Conservation (phyloP, 495 filamentous ascomycete genomes). For the Lophiostoma macrostomum region DNA sequence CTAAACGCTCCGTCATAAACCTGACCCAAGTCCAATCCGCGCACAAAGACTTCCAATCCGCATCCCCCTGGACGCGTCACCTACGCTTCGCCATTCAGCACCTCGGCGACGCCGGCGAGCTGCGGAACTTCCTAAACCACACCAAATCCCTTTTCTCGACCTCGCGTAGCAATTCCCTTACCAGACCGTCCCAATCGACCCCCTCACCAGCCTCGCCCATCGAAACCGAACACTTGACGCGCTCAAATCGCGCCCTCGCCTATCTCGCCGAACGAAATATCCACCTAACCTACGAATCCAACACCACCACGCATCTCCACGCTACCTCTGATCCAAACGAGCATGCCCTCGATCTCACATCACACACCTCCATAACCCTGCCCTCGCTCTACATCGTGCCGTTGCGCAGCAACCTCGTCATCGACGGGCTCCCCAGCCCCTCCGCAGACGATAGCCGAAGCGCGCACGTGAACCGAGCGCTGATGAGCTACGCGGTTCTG, state of each 20-base stretch:
- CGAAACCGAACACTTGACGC: neutral
- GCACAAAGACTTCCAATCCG: neutral
- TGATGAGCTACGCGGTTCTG: neutral
- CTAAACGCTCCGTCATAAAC: too few species aligned
- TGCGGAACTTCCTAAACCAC: too few species aligned
- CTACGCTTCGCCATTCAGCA: neutral
- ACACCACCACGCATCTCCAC: neutral
- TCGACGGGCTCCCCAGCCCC: too few species aligned
- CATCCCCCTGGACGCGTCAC: neutral
- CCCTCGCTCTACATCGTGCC: conserved; percentile 2
- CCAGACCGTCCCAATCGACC: neutral
- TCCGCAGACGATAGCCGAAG: too few species aligned
- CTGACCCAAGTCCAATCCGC: too few species aligned
- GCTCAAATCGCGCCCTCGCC: conserved; percentile 4
- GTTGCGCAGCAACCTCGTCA: conserved; percentile 12
- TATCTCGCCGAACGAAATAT: neutral
- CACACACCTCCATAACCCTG: neutral
- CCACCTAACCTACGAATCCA: neutral
- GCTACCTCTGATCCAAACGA: neutral
- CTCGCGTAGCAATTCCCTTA: neutral
- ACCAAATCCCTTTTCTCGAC: neutral
- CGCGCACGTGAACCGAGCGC: too few species aligned
- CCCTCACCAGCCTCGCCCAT: neutral
- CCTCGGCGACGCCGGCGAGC: too few species aligned
- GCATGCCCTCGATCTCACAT: neutral